A percentile compares a stretch with the other conserved stretches of the same genome.
Evolutionary conservation across 768 basidiomycete genomes (phyloP).

Genomic region (Leccinum uliginosum): DNA sequence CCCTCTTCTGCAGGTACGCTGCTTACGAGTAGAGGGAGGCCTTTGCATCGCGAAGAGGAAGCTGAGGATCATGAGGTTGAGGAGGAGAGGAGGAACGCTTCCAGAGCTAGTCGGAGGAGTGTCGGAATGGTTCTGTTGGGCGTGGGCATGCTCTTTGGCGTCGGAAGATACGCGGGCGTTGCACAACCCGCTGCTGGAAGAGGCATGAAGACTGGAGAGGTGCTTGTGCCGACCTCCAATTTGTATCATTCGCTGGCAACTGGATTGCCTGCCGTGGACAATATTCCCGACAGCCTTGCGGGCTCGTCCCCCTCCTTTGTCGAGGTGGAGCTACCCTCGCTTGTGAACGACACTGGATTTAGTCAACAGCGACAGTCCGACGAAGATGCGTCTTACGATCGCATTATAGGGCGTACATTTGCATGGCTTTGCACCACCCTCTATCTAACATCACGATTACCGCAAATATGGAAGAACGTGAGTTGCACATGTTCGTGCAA

Average conservation of each 20-base stretch:
- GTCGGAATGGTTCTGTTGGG: constrained; percentile 82
- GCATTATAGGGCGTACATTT: constrained; percentile 80
- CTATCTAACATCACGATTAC: constrained; percentile 89
- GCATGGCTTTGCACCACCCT: constrained; percentile 94
- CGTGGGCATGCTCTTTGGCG: constrained; percentile 67
- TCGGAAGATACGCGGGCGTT: constrained; percentile 47
- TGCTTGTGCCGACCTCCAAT: constrained; percentile 33
- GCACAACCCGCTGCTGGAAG: constrained; percentile 25
- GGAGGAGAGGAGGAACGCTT: constrained; percentile 34
- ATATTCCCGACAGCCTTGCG: constrained; percentile 9
- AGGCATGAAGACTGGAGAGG: constrained; percentile 41
- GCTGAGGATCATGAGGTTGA: constrained; percentile 23
- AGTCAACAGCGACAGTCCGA: constrained; percentile 15
- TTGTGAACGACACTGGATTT: constrained; percentile 1
- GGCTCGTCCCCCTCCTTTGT: constrained; percentile 1
- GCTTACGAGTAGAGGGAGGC: constrained; percentile 39
- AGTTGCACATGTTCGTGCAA: constrained; percentile 31
- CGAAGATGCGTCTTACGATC: constrained; percentile 39
- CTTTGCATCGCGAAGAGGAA: constrained; percentile 38
- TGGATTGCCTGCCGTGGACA: constrained; percentile 10
- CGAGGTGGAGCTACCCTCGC: constrained; percentile 18
- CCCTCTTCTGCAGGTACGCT: constrained; percentile 14
- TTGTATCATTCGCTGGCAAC: not conserved
- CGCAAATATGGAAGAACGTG: constrained; percentile 99
- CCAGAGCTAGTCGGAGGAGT: constrained; percentile 64